Percentiles rank a stretch among this genome's conserved stretches.
Evolutionary conservation across 2,329 filamentous ascomycete species (phyloP).

Genomic region (Talaromyces sp.): DNA sequence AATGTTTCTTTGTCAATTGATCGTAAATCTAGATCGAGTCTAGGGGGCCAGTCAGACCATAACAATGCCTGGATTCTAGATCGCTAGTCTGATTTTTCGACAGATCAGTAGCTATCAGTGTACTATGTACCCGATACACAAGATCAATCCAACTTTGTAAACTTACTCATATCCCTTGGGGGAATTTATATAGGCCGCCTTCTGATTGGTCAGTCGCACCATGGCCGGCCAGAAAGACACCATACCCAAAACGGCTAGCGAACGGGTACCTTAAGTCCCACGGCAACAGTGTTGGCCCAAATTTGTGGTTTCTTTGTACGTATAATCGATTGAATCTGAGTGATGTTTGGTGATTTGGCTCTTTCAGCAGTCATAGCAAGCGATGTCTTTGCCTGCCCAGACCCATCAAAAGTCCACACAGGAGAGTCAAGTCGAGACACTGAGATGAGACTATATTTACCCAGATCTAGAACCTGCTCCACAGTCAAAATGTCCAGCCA

Average conservation of each 20-base stretch:
- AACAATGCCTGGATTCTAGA: neutral
- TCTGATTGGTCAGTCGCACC: neutral
- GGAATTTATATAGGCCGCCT: neutral
- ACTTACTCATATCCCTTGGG: neutral
- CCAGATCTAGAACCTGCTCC: neutral
- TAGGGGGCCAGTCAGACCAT: neutral
- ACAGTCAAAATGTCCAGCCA: neutral
- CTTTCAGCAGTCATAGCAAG: neutral
- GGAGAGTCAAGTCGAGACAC: neutral
- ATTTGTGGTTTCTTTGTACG: neutral
- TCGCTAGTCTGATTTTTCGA: neutral
- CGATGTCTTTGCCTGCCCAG: neutral
- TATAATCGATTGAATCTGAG: neutral
- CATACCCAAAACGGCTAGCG: no score
- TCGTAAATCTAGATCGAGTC: neutral
- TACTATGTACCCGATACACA: neutral
- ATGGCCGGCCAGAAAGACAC: no score
- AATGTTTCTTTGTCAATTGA: neutral
- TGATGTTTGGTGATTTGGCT: neutral
- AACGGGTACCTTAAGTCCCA: no score
- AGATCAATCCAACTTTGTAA: neutral
- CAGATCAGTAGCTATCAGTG: neutral
- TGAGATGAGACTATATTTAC: slow-evolving; percentile 6
- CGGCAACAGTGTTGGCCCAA: no score
- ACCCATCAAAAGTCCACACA: no score